phyloP scores from a whole-genome alignment of 2,329 filamentous ascomycete species.

The Fusarium incarnatum region DNA sequence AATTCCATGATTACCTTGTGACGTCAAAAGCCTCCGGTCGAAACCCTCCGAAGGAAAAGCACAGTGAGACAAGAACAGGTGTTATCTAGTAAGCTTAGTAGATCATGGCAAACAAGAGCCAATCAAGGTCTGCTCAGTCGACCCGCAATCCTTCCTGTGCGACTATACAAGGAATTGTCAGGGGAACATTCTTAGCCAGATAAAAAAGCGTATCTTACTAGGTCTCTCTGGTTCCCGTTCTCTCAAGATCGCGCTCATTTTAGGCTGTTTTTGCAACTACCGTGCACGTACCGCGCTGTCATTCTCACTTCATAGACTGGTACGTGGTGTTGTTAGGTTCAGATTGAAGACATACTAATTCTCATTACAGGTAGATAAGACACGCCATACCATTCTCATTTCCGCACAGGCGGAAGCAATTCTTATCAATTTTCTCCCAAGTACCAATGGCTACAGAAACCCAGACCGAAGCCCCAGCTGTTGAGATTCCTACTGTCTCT shows the following conservation, averaged over 20 bases:
- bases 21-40: background rate
- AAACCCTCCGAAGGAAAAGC: background rate
- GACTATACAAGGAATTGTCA: background rate
- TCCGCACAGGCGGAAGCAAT: accelerated
- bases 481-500: background rate
- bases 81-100: background rate
- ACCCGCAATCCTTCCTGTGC: background rate
- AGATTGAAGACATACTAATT: background rate
- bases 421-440: no score
- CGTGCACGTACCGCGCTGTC: no score
- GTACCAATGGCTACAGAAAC: background rate
- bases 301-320: background rate
- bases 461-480: background rate
- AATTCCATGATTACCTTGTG: background rate
- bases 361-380: background rate
- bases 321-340: background rate
- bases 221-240: background rate
- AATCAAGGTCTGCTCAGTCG: background rate
- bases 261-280: background rate
- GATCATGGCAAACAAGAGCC: background rate
- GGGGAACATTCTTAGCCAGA: background rate
- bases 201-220: background rate
- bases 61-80: background rate
- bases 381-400: accelerated
- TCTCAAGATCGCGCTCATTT: background rate